These are phyloP conservation scores for Gracilaria vermiculophylla DNA, from an alignment of 23 red algal genomes.

Conservation along the genomic window DNA sequence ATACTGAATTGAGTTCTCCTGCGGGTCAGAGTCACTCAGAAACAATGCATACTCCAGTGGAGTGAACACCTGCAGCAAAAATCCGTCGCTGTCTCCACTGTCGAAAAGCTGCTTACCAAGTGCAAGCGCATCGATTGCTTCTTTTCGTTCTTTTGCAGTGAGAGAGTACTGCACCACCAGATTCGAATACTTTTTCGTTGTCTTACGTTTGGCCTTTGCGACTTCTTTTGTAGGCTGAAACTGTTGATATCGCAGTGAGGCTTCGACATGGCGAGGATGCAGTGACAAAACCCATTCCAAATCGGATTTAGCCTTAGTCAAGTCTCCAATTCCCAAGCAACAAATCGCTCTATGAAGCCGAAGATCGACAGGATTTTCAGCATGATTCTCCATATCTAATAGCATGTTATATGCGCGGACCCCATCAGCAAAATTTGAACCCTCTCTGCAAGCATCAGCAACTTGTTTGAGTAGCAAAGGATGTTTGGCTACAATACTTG, in stretches of 20 bases:
- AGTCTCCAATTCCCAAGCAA: conserved; percentile 11
- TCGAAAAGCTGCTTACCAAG: conserved; percentile 32
- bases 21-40: conserved; percentile 1
- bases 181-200: conserved; percentile 4
- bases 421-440: conserved; percentile 25
- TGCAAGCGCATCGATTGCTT: conserved; percentile 8
- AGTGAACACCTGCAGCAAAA: conserved; percentile 24
- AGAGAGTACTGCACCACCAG: conserved; percentile 11
- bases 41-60: conserved; percentile 32
- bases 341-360: conserved; percentile 28
- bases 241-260: conserved; percentile 27
- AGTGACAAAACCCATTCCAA: conserved; percentile 23
- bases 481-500: conserved; percentile 23
- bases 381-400: background rate
- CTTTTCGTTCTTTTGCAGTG: conserved; percentile 10
- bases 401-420: conserved; percentile 34
- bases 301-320: conserved; percentile 23
- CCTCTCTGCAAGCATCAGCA: conserved; percentile 60
- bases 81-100: conserved; percentile 35
- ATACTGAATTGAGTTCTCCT: background rate
- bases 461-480: conserved; percentile 54
- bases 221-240: conserved; percentile 31
- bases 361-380: background rate
- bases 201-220: background rate
- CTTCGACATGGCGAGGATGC: conserved; percentile 46